Evolutionary conservation across 441 rosid genomes (phyloP).

Genomic region (Manihot esculenta): DNA sequence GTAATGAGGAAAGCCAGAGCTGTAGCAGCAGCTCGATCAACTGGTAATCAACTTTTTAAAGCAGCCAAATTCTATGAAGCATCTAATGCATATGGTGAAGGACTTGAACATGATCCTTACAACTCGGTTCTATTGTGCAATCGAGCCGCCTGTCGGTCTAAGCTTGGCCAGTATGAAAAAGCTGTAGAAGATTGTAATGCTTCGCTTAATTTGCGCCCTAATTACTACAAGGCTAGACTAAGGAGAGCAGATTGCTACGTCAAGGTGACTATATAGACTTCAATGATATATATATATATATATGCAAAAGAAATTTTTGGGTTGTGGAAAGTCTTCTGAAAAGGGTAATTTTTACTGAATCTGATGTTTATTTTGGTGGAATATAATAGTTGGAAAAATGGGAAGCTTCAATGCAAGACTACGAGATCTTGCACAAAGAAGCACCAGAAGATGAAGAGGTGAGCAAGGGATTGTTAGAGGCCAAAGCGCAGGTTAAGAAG

Average conservation of each 20-base stretch:
- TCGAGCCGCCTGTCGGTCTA: slow-evolving; percentile 70
- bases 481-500: slow-evolving; percentile 48
- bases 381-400: slow-evolving; percentile 53
- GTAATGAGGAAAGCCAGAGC: slow-evolving; percentile 51
- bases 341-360: not conserved
- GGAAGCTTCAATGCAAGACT: slow-evolving; percentile 68
- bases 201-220: slow-evolving; percentile 68
- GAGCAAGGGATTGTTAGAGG: slow-evolving; percentile 50
- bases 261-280: slow-evolving; percentile 44
- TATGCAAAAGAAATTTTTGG: no score
- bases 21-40: slow-evolving; percentile 56
- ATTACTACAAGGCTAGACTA: slow-evolving; percentile 71
- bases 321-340: not conserved
- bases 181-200: slow-evolving; percentile 69
- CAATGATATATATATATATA: no score
- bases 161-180: slow-evolving; percentile 59
- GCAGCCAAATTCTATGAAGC: slow-evolving; percentile 56
- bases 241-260: slow-evolving; percentile 76
- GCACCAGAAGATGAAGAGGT: slow-evolving; percentile 68
- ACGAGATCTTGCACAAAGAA: slow-evolving; percentile 54
- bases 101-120: slow-evolving; percentile 64
- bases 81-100: slow-evolving; percentile 60
- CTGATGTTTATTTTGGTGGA: not conserved
- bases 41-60: slow-evolving; percentile 73
- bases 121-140: slow-evolving; percentile 89